Evolutionary conservation across 1,284 basidiomycete species (phyloP).

Genomic region (Sanghuangporus baumii): DNA sequence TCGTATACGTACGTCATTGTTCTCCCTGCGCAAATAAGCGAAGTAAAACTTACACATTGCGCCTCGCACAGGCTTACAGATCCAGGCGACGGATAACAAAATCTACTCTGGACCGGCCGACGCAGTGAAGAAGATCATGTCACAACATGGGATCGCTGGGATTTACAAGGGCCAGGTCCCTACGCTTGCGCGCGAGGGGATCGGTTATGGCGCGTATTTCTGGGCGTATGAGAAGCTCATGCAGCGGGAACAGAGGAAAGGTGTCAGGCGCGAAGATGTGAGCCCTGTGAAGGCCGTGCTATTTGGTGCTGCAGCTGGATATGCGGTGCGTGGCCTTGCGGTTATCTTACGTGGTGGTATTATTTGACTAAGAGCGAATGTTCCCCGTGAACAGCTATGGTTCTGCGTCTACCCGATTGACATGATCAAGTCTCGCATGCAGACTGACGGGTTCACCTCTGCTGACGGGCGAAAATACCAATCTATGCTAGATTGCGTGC

Average conservation of each 20-base stretch:
- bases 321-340: constrained; percentile 52
- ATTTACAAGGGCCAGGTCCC: constrained; percentile 93
- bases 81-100: constrained; percentile 71
- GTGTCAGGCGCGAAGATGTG: constrained; percentile 71
- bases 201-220: constrained; percentile 89
- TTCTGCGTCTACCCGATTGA: constrained; percentile 88
- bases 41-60: neutral
- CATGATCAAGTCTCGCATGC: constrained; percentile 93
- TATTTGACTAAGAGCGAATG: neutral
- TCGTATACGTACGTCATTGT: constrained; percentile 74
- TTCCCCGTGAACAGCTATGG: constrained; percentile 53
- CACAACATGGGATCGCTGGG: constrained; percentile 70
- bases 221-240: constrained; percentile 91
- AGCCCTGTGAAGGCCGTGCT: constrained; percentile 71
- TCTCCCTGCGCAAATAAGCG: neutral
- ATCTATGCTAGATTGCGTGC: constrained; percentile 77
- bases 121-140: constrained; percentile 78
- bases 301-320: constrained; percentile 84
- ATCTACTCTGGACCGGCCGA: constrained; percentile 82
- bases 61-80: constrained; percentile 61
- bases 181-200: constrained; percentile 82
- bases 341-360: neutral
- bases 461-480: constrained; percentile 76
- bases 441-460: constrained; percentile 84
- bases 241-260: constrained; percentile 70